Percentiles rank a stretch among this genome's conserved stretches.
Conservation (phyloP, 208 protist species). For the Acanthamoeba royreba region DNA sequence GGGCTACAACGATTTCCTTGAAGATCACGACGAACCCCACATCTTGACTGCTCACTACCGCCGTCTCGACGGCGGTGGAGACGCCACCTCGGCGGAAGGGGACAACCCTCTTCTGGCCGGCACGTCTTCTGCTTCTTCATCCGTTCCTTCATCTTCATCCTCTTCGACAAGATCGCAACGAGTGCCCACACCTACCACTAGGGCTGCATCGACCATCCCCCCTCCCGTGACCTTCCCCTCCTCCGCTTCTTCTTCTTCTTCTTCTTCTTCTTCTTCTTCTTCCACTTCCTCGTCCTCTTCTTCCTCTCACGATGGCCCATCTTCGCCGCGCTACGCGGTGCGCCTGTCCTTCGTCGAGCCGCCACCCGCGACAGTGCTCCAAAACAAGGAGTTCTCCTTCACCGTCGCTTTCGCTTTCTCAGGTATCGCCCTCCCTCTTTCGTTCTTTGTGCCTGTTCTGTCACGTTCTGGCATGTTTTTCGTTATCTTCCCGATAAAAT, state of each 20-base stretch:
- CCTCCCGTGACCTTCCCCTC: background rate
- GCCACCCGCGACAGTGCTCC: background rate
- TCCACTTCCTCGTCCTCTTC: background rate
- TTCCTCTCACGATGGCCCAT: background rate
- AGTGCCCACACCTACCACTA: background rate
- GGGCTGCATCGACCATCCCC: background rate
- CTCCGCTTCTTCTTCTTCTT: background rate
- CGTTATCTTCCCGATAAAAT: background rate
- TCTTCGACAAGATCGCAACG: background rate
- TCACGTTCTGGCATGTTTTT: background rate
- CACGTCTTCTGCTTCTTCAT: background rate
- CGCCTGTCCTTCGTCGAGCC: background rate
- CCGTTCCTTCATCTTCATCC: background rate
- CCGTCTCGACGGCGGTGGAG: too few species aligned
- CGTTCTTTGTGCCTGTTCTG: background rate
- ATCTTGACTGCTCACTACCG: too few species aligned
- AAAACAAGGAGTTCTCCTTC: constrained; percentile 30
- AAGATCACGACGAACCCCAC: too few species aligned
- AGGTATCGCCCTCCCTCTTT: background rate
- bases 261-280: background rate
- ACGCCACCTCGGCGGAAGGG: background rate
- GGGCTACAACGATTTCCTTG: too few species aligned
- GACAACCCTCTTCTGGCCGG: background rate
- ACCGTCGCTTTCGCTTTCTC: background rate
- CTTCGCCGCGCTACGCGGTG: background rate